Evolutionary conservation across 257 asterid genomes (phyloP), one percentile per base, ranked within the genome.

Genomic region (Fraxinus excelsior): DNA sequence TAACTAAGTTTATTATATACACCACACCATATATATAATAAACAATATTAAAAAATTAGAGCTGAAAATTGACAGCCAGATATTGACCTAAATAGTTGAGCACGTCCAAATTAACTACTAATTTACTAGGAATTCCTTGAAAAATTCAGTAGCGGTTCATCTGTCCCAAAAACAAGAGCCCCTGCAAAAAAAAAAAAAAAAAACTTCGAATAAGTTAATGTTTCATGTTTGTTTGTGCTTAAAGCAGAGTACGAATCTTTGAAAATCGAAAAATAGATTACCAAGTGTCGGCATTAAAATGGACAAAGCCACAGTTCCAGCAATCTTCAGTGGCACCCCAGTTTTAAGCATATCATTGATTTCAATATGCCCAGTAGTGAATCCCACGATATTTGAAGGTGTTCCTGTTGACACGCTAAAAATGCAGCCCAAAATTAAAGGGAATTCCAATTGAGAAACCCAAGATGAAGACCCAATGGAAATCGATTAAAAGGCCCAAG

Each of bases 331-430:
- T 0, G 97, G 97, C 5, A 81, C 9, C 42, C 99, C 99, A 0
- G 85, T 74, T 26, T 78, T 73, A 38, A 94, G 46, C 99, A 94
- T 92, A 71, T 94, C 97, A 0, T 28, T 74, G 62, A 91, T 87
- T 62, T 94, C 90, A 18, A 94, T 84, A 68, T 92, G 96, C 0
- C 97, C 99, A 0, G 97, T 91, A 23, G 96, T 60, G 83, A 94
- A 94, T 1, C 99, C 99, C 1, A 94, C 95, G 2, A 91, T 82
- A 46, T 94, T 94, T 0, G 99, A 94, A 14, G 99, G 97, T 3
- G 99, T 94, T 1, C 94, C 90, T 0, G 99, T 94, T 0, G 99
- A 97, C 38, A 92, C n/a, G n/a, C n/a, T n/a, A n/a, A n/a, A n/a
- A n/a, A n/a, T n/a, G n/a, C n/a, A n/a, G n/a, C n/a, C n/a, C n/a